Conservation (phyloP, 176 grass and related monocot genomes). For the Oryza glaberrima region DNA sequence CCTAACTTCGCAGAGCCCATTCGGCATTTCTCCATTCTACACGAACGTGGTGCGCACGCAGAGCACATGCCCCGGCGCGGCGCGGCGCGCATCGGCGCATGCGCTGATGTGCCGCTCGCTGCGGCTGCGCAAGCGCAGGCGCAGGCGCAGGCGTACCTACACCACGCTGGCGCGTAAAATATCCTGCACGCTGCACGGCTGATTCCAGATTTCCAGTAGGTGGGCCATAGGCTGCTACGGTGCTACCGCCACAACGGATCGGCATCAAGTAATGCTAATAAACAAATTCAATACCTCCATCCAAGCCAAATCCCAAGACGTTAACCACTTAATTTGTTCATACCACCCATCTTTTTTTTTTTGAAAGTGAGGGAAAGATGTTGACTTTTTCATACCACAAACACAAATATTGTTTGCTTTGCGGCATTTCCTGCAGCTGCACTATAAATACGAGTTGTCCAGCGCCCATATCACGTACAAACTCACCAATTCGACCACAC, state of each 20-base stretch:
- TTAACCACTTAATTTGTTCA: not conserved
- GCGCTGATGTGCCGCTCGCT: not conserved
- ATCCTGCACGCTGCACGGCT: not conserved
- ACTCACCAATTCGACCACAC: too few relatives aligned
- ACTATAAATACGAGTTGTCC: conserved; percentile 19
- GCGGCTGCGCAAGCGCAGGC: not conserved
- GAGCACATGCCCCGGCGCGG: not conserved
- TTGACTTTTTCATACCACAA: not conserved
- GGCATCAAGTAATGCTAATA: not conserved
- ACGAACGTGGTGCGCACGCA: not conserved
- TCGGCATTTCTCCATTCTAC: not conserved
- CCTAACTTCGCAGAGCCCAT: not conserved
- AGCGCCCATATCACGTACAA: not conserved
- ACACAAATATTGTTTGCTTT: not conserved
- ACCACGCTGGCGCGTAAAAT: not conserved
- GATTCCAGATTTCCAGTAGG: not conserved
- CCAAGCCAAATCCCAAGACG: not conserved
- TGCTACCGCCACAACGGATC: too few relatives aligned
- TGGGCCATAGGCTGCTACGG: not conserved
- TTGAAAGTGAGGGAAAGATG: not conserved
- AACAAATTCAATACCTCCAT: not conserved
- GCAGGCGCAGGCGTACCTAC: not conserved
- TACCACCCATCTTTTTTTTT: not conserved
- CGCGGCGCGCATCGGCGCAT: too few relatives aligned
- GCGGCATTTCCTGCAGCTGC: too few relatives aligned